Evolutionary conservation across 2,329 filamentous ascomycete species (phyloP), one percentile per base, ranked within the genome.

Genomic region (Talaromyces albobiverticillius): DNA sequence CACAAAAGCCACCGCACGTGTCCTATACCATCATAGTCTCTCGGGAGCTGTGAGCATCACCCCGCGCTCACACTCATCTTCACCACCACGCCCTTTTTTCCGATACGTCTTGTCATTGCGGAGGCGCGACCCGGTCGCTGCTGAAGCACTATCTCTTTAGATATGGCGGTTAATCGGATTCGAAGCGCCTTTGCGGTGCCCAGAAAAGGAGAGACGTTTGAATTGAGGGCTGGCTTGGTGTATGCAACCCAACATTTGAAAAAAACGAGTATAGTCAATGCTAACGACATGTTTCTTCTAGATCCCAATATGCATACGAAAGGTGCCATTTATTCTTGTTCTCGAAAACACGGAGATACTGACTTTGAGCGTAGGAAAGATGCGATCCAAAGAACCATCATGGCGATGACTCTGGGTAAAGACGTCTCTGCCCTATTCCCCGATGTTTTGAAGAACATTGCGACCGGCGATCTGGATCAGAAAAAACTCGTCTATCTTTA

Each of bases 401-500:
- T 97, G 92, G 92, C 94, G 70, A 99, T 99, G 94, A 99, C 94
- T 1, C 74, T 99, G 64, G 94, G 94, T 72, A 99, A 99, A 75
- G 94, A 99, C 76, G 94, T 99, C 57, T 99, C 94, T 51, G 89
- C 92, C 54, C 79, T 99, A 60, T 99, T 99, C 71, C 94, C 94
- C 2, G 94, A 99, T 70, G 94, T 99, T 31, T 79, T 99, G 60
- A 99, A 99, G 82, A 99, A 99, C 69, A 99, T 99, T 73, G 94
- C 94, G 55, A 99, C 94, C 1, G 80, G 76, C 43, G 94, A 99
- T 68, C 77, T 99, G 59, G 94, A 99, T 71, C 94, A 99, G 79
- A 99, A 99, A 84, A 99, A 99, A 80, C 88, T 99, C 62, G 94
- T 99, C 16, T 99, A 99, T 69, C 81, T 99, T 46, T 99, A 99